These are phyloP conservation scores for Leptographium galeiforme DNA, from an alignment of 2,329 filamentous ascomycete genomes.

Conservation along the genomic window DNA sequence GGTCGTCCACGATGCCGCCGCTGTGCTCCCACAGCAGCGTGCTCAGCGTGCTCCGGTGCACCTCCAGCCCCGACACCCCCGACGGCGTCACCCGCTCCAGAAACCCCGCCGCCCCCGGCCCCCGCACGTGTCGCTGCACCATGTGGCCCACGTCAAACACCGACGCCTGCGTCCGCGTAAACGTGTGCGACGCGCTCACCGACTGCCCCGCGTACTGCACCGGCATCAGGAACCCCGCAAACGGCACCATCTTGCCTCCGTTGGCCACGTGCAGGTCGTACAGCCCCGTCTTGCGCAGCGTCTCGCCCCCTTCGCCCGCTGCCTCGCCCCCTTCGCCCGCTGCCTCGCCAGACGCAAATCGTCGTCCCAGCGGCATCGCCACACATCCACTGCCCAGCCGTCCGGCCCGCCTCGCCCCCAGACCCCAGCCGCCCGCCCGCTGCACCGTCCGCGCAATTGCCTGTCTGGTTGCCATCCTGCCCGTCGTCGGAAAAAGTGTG, in stretches of 20 bases:
- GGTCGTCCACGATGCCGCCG: constrained; percentile 91
- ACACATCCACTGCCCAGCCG: background rate
- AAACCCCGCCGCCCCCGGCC: constrained; percentile 67
- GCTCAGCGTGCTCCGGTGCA: constrained; percentile 69
- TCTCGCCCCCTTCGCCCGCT: background rate
- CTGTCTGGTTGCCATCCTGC: background rate
- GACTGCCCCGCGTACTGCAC: constrained; percentile 71
- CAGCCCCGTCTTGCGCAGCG: constrained; percentile 20
- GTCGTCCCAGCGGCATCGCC: background rate
- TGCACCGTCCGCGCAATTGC: background rate
- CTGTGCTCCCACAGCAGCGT: constrained; percentile 64
- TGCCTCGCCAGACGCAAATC: background rate
- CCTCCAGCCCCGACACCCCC: constrained; percentile 47
- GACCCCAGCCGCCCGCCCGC: background rate
- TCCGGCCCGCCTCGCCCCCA: background rate
- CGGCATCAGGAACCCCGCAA: constrained; percentile 86
- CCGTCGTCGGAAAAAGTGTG: too few relatives aligned
- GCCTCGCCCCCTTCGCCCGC: background rate
- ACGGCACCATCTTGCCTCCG: constrained; percentile 92
- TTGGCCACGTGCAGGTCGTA: constrained; percentile 38
- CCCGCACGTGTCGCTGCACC: constrained; percentile 79
- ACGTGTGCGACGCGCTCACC: constrained; percentile 74
- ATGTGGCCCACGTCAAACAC: constrained; percentile 96
- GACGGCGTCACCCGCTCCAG: constrained; percentile 76
- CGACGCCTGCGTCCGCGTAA: constrained; percentile 77